A percentile compares a stretch with the other conserved stretches of the same genome.
phyloP scores from a whole-genome alignment of 139 green algal genomes.

The Auxenochlorella protothecoides region DNA sequence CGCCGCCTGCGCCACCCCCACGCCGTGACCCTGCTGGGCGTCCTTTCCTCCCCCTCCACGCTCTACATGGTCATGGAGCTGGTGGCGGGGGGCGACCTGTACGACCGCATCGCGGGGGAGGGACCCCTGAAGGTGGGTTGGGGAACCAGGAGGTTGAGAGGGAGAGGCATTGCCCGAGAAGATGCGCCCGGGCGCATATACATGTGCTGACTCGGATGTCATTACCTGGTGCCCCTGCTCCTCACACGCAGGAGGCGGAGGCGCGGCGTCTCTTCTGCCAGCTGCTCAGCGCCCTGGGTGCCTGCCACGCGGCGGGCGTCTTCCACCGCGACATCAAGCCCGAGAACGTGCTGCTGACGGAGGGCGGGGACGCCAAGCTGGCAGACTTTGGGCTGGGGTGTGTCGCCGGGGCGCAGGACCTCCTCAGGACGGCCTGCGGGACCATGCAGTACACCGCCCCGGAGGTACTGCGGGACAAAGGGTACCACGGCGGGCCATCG shows the following conservation, averaged over 20 bases:
- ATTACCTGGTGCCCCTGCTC: not conserved
- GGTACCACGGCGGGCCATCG: constrained; percentile 37
- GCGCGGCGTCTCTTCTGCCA: constrained; percentile 48
- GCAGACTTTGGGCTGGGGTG: constrained; percentile 49
- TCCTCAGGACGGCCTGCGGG: constrained; percentile 54
- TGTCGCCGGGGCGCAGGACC: not conserved
- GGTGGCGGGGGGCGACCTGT: constrained; percentile 60
- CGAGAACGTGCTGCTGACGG: constrained; percentile 47
- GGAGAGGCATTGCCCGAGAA: too few species aligned
- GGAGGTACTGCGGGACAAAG: constrained; percentile 43
- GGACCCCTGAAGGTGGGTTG: constrained; percentile 32
- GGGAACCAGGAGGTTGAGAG: not conserved
- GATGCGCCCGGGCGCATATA: not conserved
- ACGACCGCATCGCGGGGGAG: constrained; percentile 47
- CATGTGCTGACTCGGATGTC: not conserved
- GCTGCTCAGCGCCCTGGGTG: constrained; percentile 50
- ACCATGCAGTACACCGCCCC: constrained; percentile 72
- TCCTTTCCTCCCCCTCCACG: constrained; percentile 48
- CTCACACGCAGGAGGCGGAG: constrained; percentile 21
- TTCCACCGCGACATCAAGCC: constrained; percentile 60
- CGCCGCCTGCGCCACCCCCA: not conserved
- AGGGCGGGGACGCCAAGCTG: constrained; percentile 37
- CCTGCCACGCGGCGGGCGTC: constrained; percentile 43
- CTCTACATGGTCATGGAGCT: constrained; percentile 72
- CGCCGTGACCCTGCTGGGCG: constrained; percentile 18